Base-by-base conservation (phyloP, 345 rosid species). In the Populus nigra region DNA sequence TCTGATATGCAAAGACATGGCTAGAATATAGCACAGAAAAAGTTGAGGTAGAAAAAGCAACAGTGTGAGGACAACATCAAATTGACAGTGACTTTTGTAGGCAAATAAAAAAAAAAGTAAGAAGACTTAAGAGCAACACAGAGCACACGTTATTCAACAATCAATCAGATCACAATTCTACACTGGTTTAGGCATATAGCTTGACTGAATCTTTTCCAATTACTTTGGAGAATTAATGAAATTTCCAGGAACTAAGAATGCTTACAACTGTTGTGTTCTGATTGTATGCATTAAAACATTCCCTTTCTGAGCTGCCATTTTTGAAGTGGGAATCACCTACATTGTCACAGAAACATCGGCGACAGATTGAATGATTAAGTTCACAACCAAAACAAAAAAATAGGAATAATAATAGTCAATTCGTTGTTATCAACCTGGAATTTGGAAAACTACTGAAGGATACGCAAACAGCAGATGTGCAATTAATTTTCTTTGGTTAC, bases 271-370 rank as follows among this genome's bases (percentile, higher is more conserved):
- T 67, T 49, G 83, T 63, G 75, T 85, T 85, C 70, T 63, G 93
- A 79, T 82, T 84, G 74, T 81, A 79, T 41, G 72, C 75, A 36
- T 71, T 84, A 23, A 69, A 83, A 73, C 86, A 78, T 35, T 88
- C 92, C 71, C 81, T 73, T 11, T 85, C 91, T 23, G 76, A 71
- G 80, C 81, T 69, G 45, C 74, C 76, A 67, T 71, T 76, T 70
- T 59, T 85, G 47, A 75, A 88, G 76, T 88, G 87, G 33, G 87
- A 83, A 74, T 81, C 84, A 76, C 91, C 98, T 94, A 85, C 59
- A 72, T 69, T 35, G 67, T 67, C 33, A 66, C 49, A 62, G 71
- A 77, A 29, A 75, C 82, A 86, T 80, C 63, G 75, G 84, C 2
- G 70, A 70, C 25, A 39, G 22, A 47, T 22, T 29, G 47, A 73